Evolutionary conservation across 306 rosid genomes (phyloP).

Genomic region (Quercus rubra): DNA sequence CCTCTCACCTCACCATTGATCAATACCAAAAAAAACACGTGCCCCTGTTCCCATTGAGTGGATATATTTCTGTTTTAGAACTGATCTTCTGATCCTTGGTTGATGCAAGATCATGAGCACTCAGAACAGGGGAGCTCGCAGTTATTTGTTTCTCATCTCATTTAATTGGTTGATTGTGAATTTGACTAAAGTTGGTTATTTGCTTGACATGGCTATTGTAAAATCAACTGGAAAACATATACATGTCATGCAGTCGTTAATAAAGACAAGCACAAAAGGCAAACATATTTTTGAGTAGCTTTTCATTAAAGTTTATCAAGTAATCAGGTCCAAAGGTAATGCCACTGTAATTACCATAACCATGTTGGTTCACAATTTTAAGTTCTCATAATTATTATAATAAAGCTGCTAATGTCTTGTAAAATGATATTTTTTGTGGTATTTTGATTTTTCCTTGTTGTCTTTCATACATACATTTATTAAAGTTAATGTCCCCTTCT

Average conservation of each 20-base stretch:
- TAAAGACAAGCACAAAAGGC: not conserved
- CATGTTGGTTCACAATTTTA: not conserved
- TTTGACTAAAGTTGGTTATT: not conserved
- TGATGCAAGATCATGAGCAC: not conserved
- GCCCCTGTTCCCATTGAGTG: not conserved
- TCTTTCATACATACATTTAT: not conserved
- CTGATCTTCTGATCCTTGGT: slow-evolving; percentile 2
- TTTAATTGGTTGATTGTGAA: not conserved
- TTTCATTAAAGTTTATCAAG: not conserved
- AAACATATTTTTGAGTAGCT: slow-evolving; percentile 5
- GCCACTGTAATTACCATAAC: not conserved
- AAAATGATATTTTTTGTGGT: slow-evolving; percentile 10
- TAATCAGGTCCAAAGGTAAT: not conserved
- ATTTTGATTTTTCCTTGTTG: not conserved
- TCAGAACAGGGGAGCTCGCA: not conserved
- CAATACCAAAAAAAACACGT: too few species aligned
- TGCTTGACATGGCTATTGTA: not conserved
- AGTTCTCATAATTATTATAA: not conserved
- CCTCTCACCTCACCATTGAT: too few species aligned
- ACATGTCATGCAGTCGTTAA: not conserved
- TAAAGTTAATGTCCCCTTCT: slow-evolving; percentile 1
- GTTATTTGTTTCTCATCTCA: not conserved
- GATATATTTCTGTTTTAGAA: slow-evolving; percentile 8
- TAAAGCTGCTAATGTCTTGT: not conserved
- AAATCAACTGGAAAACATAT: slow-evolving; percentile 7